Base-by-base conservation (phyloP, 2,329 filamentous ascomycete genomes). In the Colletotrichum brevisporum region DNA sequence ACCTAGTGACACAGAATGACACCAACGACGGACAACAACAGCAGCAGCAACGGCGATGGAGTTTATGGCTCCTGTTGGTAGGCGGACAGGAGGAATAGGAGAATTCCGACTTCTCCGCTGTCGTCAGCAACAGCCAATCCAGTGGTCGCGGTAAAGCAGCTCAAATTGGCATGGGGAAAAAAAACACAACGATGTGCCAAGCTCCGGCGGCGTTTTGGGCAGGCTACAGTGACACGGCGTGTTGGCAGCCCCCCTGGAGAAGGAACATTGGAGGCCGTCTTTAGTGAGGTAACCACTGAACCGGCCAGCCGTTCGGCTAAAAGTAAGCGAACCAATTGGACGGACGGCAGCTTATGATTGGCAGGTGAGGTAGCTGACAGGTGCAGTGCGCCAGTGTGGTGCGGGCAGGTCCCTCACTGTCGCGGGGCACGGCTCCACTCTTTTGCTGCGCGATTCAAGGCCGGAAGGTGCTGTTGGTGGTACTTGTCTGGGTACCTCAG, bases 321-420 rank as follows among this genome's bases (percentile, higher is more conserved):
- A 24, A 2, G n/a, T 51, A 68, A 43, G 66, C 66, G 66, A 65
- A 21, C 66, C 61, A 65, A 68, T 68, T n/a, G 36, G 50, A 68
- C 8, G 39, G 24, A 39, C 8, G 4, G 8, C 18, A 16, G 13
- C 21, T 9, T 5, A 12, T 59, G 54, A 59, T 59, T 55, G 66
- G 41, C 27, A 41, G 21, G 4, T 4, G 39, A 8, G 6, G 1
- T 43, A 52, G 21, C 10, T 62, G 27, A 39, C 50, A 16, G 31
- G 31, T 36, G 57, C 26, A n/a, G 41, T n/a, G 41, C 41, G 16
- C 41, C 41, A 36, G 31, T 36, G 31, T 3, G 31, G 18, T 52
- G 31, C 47, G 47, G 55, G 57, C 47, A 57, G 55, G 57, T 51
- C n/a, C 57, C 57, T 41, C 27, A 21, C 39, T 56, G 24, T 18